These are phyloP conservation scores for Yamadazyma kanchanaburiensis DNA, from an alignment of 1,139 yeast species.

Conservation along the genomic window DNA sequence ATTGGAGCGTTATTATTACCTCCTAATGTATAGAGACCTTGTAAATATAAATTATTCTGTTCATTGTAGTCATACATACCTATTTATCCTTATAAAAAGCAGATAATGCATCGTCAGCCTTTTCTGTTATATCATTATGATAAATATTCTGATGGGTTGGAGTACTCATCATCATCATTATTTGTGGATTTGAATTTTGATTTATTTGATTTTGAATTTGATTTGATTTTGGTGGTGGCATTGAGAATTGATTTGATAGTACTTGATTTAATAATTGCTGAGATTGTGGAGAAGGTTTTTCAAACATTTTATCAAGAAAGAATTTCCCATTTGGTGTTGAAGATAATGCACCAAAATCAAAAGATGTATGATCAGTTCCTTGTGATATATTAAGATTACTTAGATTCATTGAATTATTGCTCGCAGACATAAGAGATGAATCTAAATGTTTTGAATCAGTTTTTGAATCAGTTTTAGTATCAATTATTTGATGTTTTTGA, in stretches of 20 bases:
- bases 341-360: constrained; percentile 27
- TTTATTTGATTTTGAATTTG: constrained; percentile 4
- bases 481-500: constrained; percentile 6
- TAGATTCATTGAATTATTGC: constrained; percentile 23
- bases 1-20: constrained; percentile 72
- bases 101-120: constrained; percentile 11
- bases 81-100: no score
- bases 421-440: constrained; percentile 22
- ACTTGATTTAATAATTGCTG: constrained; percentile 19
- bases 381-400: constrained; percentile 22
- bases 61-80: no score
- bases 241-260: constrained; percentile 18
- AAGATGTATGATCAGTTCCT: constrained; percentile 18
- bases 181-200: constrained; percentile 11
- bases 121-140: constrained; percentile 8
- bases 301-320: constrained; percentile 39
- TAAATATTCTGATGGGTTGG: constrained; percentile 35
- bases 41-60: no score
- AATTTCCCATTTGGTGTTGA: constrained; percentile 44
- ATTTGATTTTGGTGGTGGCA: constrained; percentile 25
- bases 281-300: constrained; percentile 36
- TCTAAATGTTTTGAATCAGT: constrained; percentile 15
- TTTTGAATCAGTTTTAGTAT: background rate
- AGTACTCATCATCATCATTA: constrained; percentile 44
- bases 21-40: constrained; percentile 65